Conservation (phyloP, 1,284 basidiomycete genomes). For the Paramarasmius palmivorus region DNA sequence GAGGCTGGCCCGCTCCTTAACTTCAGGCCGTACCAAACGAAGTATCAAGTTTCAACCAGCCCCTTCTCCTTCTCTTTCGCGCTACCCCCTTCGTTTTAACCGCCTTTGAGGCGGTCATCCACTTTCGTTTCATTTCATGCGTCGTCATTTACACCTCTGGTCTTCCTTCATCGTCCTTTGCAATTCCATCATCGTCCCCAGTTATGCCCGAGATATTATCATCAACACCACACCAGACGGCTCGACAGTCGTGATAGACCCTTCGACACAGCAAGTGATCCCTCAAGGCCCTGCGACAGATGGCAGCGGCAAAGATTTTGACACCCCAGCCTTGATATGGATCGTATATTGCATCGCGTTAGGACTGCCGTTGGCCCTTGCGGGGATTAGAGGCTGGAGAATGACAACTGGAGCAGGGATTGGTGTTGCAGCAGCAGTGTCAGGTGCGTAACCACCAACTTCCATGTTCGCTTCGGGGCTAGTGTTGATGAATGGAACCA, state of each 20-base stretch:
- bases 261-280: constrained; percentile 40
- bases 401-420: constrained; percentile 54
- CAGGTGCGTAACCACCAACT: constrained; percentile 40
- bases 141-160: not conserved
- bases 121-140: not conserved
- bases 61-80: not conserved
- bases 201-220: constrained; percentile 19
- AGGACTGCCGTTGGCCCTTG: constrained; percentile 53
- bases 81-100: not conserved
- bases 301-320: constrained; percentile 52
- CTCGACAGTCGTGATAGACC: constrained; percentile 42
- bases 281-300: constrained; percentile 59
- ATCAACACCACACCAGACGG: constrained; percentile 42
- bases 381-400: constrained; percentile 56
- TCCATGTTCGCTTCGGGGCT: not conserved
- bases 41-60: not conserved
- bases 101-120: not conserved
- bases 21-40: no score
- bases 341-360: constrained; percentile 49
- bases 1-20: not conserved
- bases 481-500: constrained; percentile 7
- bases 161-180: not conserved
- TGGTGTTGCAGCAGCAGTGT: constrained; percentile 48
- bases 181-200: not conserved
- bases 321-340: constrained; percentile 55